Evolutionary conservation across 2,329 filamentous ascomycete genomes (phyloP).

Genomic region (Cordyceps cicadae): DNA sequence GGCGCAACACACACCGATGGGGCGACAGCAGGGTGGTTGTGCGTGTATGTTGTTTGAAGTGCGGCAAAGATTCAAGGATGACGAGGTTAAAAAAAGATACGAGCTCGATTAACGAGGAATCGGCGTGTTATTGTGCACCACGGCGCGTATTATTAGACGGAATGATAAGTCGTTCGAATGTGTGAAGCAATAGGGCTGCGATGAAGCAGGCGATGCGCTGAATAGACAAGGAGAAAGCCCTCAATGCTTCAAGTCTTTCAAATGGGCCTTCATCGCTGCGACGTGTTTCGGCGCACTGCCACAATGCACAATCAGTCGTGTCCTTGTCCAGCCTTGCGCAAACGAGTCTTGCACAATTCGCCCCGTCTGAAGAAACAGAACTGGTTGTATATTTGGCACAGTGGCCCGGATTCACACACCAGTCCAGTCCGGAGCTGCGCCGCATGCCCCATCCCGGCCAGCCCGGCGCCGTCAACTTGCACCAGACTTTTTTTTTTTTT

Average conservation of each 20-base stretch:
- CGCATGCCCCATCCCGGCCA: conserved; percentile 1
- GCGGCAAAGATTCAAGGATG: neutral
- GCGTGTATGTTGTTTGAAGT: neutral
- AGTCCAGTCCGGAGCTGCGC: conserved; percentile 1
- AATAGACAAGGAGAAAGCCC: too few species aligned
- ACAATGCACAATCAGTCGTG: neutral
- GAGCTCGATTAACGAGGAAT: neutral
- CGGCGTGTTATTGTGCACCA: too few species aligned
- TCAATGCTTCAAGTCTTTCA: too few species aligned
- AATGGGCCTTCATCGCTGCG: too few species aligned
- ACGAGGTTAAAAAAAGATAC: neutral
- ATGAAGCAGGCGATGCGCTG: too few species aligned
- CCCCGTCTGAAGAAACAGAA: neutral
- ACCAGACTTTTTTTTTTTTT: neutral
- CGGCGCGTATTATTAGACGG: too few species aligned
- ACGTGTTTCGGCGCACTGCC: too few species aligned
- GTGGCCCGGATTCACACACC: neutral
- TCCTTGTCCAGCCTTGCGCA: neutral
- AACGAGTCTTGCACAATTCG: neutral
- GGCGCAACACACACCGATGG: neutral
- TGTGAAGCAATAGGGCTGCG: too few species aligned
- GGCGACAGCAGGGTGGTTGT: neutral
- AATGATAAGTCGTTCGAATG: too few species aligned
- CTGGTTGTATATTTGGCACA: neutral
- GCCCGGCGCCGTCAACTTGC: neutral